Base-by-base conservation (phyloP, 495 filamentous ascomycete genomes). In the Tirmania nivea region DNA sequence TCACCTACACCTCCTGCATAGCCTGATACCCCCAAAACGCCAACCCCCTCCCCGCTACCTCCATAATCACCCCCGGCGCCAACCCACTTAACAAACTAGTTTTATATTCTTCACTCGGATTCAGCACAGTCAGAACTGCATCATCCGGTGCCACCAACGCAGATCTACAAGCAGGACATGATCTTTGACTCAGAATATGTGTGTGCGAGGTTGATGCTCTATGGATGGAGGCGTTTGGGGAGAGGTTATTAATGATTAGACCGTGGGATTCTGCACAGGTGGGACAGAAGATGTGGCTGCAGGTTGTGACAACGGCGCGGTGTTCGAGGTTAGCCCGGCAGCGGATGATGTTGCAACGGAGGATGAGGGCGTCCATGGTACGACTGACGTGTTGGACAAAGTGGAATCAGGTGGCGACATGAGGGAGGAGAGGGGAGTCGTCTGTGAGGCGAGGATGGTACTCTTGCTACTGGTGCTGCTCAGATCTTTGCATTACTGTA, bases 11-110 rank as follows among this genome's bases (percentile, higher is more conserved):
- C 69, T 95, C 84, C 61, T 94, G 87, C 7, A 79, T 81, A 12
- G 84, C 79, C 59, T 96, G 90, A 64, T 94, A 95, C 36, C 79
- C 78, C 83, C 86, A 97, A 62, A 95, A 95, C 14, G 73, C 77
- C 53, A 95, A 65, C 5, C 81, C 90, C 54, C 85, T 75, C 11
- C 81, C 82, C 50, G 88, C 83, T 60, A 86, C 93, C 62, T 95
- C 90, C 75, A 94, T 87, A 52, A 97, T 84, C 10, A 80, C 75
- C 39, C 75, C 81, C 2, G 90, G 90, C 53, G 76, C 83, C 7
- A 94, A 68, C 0, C 90, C 90, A 64, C 84, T 85, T 12, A 97
- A 69, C 10, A 90, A 80, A 56, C 84, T 86, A 0, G 86, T 89
- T 63, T 94, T 94, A 72, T 93, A 95, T 56, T 94, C 90, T 63